A percentile compares a stretch with the other conserved stretches of the same genome.
Evolutionary conservation across 768 basidiomycete species (phyloP).

Genomic region (Tulasnella calospora): DNA sequence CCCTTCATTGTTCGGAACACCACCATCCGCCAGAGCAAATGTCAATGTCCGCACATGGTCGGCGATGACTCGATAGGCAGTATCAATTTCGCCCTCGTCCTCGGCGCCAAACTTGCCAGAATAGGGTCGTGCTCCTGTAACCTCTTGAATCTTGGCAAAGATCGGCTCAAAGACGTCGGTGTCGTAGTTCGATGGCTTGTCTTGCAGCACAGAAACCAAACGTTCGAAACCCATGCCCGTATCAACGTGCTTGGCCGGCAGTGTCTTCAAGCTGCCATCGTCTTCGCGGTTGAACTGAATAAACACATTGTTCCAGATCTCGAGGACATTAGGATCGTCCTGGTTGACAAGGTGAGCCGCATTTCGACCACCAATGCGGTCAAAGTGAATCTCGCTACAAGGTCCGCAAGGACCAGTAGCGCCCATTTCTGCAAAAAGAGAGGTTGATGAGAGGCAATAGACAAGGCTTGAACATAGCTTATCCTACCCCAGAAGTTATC

Average conservation of each 20-base stretch:
- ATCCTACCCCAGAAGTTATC: constrained; percentile 97
- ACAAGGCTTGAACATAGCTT: background rate
- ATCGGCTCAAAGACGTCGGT: constrained; percentile 92
- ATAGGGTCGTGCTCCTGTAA: constrained; percentile 85
- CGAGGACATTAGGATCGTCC: constrained; percentile 94
- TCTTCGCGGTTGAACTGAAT: constrained; percentile 97
- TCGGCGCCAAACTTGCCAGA: constrained; percentile 89
- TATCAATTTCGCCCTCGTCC: constrained; percentile 93
- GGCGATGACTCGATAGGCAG: constrained; percentile 93
- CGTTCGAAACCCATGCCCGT: constrained; percentile 99
- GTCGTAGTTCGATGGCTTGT: constrained; percentile 93
- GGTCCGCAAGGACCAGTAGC: constrained; percentile 97
- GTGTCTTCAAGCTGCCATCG: constrained; percentile 68
- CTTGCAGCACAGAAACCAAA: constrained; percentile 87
- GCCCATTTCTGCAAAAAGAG: constrained; percentile 75
- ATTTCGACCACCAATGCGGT: constrained; percentile 96
- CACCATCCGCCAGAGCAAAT: constrained; percentile 93
- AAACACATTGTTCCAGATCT: constrained; percentile 99
- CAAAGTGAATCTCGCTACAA: constrained; percentile 92
- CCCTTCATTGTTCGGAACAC: constrained; percentile 92
- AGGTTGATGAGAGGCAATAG: background rate
- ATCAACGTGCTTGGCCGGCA: constrained; percentile 94
- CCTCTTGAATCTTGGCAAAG: constrained; percentile 77
- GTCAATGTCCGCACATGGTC: constrained; percentile 95
- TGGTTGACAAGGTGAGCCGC: constrained; percentile 89